Base-by-base conservation (phyloP, 169 alveolate species). In the Eimeria praecox region DNA sequence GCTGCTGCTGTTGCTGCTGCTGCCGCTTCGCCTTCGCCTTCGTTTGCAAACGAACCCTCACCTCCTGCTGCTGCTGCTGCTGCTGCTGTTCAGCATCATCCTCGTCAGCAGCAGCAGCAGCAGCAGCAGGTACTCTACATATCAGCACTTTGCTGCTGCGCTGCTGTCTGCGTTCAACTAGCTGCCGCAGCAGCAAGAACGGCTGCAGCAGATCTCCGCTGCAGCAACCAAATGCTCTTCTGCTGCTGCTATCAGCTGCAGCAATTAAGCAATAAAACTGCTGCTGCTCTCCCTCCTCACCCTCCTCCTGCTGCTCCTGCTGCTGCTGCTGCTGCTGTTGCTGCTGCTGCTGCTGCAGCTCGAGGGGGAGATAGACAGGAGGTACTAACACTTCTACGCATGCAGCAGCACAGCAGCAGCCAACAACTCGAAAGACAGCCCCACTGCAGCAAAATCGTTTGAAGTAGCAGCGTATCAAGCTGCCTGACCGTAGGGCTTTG, bases 241-340 rank as follows among this genome's bases (percentile, higher is more conserved):
- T 77, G 87, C 87, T 77, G 87, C 87, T 40, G 62, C 35, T 35
- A 30, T 77, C 87, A 8, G 59, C 87, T 8, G 87, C 87, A 16
- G 40, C 87, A 8, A 77, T 38, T 3, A 77, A 59, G n/a, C 87
- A 77, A 35, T 77, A 56, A 42, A 2, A 77, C 38, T 35, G 35
- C 62, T 77, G 87, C 46, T 30, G 42, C 83, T 71, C 46, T 44
- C 30, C 46, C 46, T 66, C 78, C 78, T 66, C 78, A 10, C 27
- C 78, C 44, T 12, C 46, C 9, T 71, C 52, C 83, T 71, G 46
- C 83, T 27, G 46, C 6, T 71, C 83, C 52, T 38, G 52, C 52
- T 38, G 42, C 87, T 77, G 62, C 87, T 77, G 62, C 87, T 77
- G 87, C 87, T 77, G 62, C 87, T 77, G 62, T 59, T 77, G 87